A percentile compares a stretch with the other conserved stretches of the same genome.
phyloP scores from a whole-genome alignment of 805 yeast genomes.

The Saturnispora quitensis region DNA sequence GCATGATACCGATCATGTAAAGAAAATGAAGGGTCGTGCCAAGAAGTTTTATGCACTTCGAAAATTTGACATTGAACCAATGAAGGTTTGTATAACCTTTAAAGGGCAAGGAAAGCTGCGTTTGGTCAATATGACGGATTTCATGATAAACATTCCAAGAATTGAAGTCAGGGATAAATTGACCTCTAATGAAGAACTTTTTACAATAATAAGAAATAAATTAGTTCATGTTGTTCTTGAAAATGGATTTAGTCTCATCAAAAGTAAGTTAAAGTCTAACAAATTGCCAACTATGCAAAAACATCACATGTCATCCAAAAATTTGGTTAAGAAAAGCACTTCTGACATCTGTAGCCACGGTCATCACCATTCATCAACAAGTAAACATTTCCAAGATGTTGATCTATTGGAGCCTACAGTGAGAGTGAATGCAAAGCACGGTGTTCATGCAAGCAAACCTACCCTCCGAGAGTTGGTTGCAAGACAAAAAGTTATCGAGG shows the following conservation, averaged over 20 bases:
- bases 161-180: constrained; percentile 50
- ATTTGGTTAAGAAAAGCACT: background rate
- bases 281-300: constrained; percentile 6
- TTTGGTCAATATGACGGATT: constrained; percentile 66
- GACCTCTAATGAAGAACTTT: constrained; percentile 67
- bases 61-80: constrained; percentile 23
- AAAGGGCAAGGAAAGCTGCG: constrained; percentile 64
- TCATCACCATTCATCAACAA: constrained; percentile 1
- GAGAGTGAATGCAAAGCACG: constrained; percentile 14
- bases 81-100: constrained; percentile 55
- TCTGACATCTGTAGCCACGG: background rate
- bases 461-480: background rate
- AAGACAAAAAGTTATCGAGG: constrained; percentile 4
- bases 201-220: constrained; percentile 51
- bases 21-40: constrained; percentile 35
- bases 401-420: constrained; percentile 20
- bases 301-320: background rate
- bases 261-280: constrained; percentile 49
- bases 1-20: constrained; percentile 15
- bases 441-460: background rate
- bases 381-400: constrained; percentile 7
- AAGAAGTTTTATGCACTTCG: constrained; percentile 33
- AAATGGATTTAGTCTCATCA: constrained; percentile 70
- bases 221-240: constrained; percentile 44
- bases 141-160: constrained; percentile 56